These are phyloP conservation scores for Talaromyces sp. DNA, from an alignment of 2,329 filamentous ascomycete genomes.

Conservation along the genomic window DNA sequence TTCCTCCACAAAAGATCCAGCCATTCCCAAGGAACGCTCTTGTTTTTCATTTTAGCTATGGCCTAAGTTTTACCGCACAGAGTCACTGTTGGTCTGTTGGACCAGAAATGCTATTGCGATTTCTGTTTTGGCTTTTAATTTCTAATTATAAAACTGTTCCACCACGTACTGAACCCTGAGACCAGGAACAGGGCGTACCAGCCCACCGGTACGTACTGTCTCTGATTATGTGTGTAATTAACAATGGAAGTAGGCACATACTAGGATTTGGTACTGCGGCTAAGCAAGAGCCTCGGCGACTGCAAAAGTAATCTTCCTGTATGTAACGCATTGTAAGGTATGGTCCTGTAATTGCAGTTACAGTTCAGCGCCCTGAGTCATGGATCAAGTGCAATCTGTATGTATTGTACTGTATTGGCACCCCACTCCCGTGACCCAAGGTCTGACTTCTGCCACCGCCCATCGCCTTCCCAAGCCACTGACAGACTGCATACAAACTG, in stretches of 20 bases:
- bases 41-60: not conserved
- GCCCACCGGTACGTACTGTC: not conserved
- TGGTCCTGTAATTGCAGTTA: not conserved
- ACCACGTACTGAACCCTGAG: not conserved
- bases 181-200: not conserved
- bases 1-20: not conserved
- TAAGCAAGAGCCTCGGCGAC: not conserved
- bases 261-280: not conserved
- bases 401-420: not conserved
- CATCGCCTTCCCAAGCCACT: slow-evolving; percentile 8
- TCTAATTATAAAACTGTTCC: slow-evolving; percentile 4
- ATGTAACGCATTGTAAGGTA: not conserved
- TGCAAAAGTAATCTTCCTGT: not conserved
- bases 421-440: slow-evolving; percentile 10
- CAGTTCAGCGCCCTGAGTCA: not conserved
- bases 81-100: not conserved
- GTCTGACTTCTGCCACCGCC: slow-evolving; percentile 11
- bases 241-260: not conserved
- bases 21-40: not conserved
- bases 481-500: not conserved
- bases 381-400: not conserved
- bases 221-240: too few species aligned
- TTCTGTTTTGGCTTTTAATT: not conserved
- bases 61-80: not conserved
- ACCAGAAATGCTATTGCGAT: not conserved